Evolutionary conservation across 179 eudicot species (phyloP), one percentile per base, ranked within the genome.

Genomic region (Heliamphora pulchella): DNA sequence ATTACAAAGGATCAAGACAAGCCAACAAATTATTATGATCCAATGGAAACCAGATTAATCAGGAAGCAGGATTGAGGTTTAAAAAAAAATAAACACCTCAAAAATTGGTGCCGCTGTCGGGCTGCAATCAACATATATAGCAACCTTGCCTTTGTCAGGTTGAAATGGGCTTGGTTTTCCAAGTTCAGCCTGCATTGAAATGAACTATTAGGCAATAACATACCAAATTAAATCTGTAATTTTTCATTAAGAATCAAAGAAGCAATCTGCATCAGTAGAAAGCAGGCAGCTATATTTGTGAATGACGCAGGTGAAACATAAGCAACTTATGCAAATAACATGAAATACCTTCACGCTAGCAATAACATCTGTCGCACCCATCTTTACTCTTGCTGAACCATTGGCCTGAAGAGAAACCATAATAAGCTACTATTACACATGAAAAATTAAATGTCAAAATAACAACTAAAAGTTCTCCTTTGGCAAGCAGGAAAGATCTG

Each of bases 81-180:
- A 59, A 77, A 51, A 41, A 54, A 65, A 31, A 31, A 31, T 31
- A 31, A 31, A 31, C 31, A 93, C 98, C 98, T 95, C 94, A 77
- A 91, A 95, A 53, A 87, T 75, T 44, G 97, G 98, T 48, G 90
- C 88, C 7, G 98, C 97, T 4, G 95, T 91, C 2, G 98, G 91
- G 86, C 98, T 95, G 84, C 97, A 95, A 80, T 91, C 97, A 70
- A 96, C 91, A 83, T 83, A 80, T 80, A 93, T 91, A 8, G 81
- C 86, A 81, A 94, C 97, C 85, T 90, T 96, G 78, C 98, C 99
- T 85, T 91, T 89, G 84, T 87, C 97, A 55, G 97, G 98, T 73
- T 88, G 90, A 74, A 83, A 86, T 10, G 91, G 62, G 83, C 63
- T 89, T 46, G 99, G 99, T 80, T 82, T 93, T 57, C 98, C 98